Evolutionary conservation across 2,329 filamentous ascomycete genomes (phyloP).

Genomic region (Cordyceps farinosa): DNA sequence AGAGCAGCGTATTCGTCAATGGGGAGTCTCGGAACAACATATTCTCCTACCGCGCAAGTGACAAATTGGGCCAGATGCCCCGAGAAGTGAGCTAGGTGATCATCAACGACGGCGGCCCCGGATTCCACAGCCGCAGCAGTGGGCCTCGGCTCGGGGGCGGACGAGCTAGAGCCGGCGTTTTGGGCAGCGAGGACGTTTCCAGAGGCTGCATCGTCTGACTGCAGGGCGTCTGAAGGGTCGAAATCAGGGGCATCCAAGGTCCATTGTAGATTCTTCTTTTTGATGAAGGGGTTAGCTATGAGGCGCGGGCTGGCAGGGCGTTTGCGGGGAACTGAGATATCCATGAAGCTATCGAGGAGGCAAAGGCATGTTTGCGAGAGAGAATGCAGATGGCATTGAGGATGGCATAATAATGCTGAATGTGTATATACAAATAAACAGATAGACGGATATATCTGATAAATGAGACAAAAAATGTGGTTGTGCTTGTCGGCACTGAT

Average conservation of each 20-base stretch:
- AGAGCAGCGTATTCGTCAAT: conserved; percentile 35
- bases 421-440: background rate
- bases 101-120: conserved; percentile 32
- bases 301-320: conserved; percentile 32
- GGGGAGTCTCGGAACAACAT: conserved; percentile 25
- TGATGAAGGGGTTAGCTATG: conserved; percentile 45
- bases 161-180: conserved; percentile 2
- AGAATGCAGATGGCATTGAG: background rate
- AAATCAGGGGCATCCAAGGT: conserved; percentile 29
- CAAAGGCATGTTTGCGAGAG: background rate
- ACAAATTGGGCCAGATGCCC: conserved; percentile 29
- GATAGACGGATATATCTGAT: no score
- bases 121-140: conserved; percentile 40
- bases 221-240: background rate
- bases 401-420: no score
- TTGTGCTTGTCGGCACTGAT: background rate
- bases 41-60: conserved; percentile 23
- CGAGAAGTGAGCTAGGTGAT: conserved; percentile 41
- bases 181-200: background rate
- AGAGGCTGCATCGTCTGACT: background rate
- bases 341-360: conserved; percentile 21
- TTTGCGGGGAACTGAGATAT: conserved; percentile 24
- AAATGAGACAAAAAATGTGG: background rate
- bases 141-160: conserved; percentile 14
- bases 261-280: conserved; percentile 45